Percentiles rank a stretch among this genome's conserved stretches.
These are phyloP conservation scores for Chrysoporthe deuterocubensis DNA, from an alignment of 2,329 filamentous ascomycete species.

Conservation along the genomic window DNA sequence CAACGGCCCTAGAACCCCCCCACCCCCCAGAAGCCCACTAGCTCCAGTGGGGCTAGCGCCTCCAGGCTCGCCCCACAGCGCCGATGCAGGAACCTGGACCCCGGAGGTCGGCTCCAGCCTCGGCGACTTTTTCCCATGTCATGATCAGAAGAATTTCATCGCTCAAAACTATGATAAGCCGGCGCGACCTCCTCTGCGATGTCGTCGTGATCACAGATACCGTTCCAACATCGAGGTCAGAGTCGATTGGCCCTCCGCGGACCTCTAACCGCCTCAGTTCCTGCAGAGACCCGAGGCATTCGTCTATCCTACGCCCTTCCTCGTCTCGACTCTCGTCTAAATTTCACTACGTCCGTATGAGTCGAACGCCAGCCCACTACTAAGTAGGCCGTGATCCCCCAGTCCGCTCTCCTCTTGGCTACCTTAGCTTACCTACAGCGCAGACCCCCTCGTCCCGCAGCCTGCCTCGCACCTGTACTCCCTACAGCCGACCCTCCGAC, in stretches of 20 bases:
- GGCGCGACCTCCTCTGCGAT: background rate
- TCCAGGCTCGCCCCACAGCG: background rate
- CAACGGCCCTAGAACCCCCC: background rate
- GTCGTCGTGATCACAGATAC: background rate
- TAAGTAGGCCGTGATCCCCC: background rate
- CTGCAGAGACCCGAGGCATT: background rate
- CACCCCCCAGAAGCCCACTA: background rate
- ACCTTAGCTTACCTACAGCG: background rate
- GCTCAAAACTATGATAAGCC: background rate
- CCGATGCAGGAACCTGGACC: conserved; percentile 23
- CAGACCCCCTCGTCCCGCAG: too few relatives aligned
- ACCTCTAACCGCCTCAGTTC: background rate
- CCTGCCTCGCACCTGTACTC: background rate
- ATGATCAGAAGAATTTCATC: background rate
- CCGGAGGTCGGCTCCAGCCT: conserved; percentile 12
- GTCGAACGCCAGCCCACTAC: background rate
- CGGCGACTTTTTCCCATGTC: conserved; percentile 12
- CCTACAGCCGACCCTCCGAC: background rate
- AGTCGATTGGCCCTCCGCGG: background rate
- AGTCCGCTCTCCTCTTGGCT: background rate
- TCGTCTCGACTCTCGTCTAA: background rate
- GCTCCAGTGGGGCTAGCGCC: background rate
- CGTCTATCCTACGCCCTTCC: too few relatives aligned
- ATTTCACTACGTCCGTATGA: background rate
- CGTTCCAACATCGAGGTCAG: background rate